Base-by-base conservation (phyloP, 73 alveolate genomes). In the Blepharisma japonicum region DNA sequence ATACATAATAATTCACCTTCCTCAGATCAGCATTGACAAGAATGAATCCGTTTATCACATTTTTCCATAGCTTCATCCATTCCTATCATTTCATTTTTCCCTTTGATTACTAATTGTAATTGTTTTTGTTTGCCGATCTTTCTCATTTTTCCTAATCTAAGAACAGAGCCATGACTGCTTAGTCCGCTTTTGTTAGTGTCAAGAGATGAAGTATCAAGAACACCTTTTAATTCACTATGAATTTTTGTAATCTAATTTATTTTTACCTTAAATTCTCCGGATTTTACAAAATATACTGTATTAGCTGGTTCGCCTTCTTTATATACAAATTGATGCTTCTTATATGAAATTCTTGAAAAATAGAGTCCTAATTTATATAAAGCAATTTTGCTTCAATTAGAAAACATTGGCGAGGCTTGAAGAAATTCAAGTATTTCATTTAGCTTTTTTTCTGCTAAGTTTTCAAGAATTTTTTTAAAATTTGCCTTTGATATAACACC, bases 61-160 rank as follows among this genome's bases (percentile, higher is more conserved):
- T 14, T 9, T 14, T 61, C 23, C 47, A 61, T 39, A 0, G 2
- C 14, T 61, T 61, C 74, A 2, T 14, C 46, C 14, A 14, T 8
- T 14, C 74, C 74, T 14, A 61, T 61, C 2, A 25, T 61, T 25
- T 61, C 74, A 25, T 61, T 61, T 61, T 25, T 61, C 2, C 74
- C 74, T 61, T 61, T 61, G 2, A 61, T 61, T 14, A 39, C 11
- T 8, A 61, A 61, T 25, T 61, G 74, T 2, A 61, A 25, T 25
- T 61, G 74, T 8, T 61, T 32, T 32, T 1, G 3, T 0, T 1
- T 32, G 3, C 42, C 42, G 3, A 32, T 32, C 3, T 32, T 32
- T 32, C 42, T 32, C 42, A 32, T 32, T 32, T 32, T 0, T 32
- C 42, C 42, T 32, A 32, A 3, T 32, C 42, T 32, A 32, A 32